Conservation (phyloP, 495 filamentous ascomycete species). For the Talaromyces wortmannii region DNA sequence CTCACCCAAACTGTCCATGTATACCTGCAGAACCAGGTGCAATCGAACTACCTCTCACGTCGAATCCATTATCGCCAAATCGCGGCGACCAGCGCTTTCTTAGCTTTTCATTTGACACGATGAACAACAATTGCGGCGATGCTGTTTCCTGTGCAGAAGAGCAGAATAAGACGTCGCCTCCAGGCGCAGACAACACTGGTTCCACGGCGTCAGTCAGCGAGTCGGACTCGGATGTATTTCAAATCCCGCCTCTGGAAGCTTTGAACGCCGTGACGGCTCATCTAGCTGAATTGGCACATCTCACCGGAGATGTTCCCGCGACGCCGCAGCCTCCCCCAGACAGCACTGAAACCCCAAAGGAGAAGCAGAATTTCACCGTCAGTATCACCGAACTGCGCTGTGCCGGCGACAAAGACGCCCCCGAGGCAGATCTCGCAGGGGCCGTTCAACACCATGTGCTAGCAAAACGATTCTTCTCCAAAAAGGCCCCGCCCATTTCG, state of each 20-base stretch:
- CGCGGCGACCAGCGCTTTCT: not conserved
- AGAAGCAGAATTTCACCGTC: constrained; percentile 5
- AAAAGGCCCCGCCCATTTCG: constrained; percentile 70
- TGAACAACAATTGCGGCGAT: constrained; percentile 12
- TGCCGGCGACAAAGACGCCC: constrained; percentile 7
- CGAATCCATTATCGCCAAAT: not conserved
- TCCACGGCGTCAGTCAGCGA: not conserved
- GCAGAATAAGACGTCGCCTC: not conserved
- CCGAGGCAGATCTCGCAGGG: constrained; percentile 43
- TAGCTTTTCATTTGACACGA: constrained; percentile 7
- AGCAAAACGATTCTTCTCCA: constrained; percentile 86
- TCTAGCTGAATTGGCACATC: constrained; percentile 63
- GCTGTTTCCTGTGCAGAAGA: constrained; percentile 9
- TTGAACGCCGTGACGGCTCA: constrained; percentile 68
- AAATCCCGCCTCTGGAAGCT: constrained; percentile 65
- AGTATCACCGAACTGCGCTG: constrained; percentile 24
- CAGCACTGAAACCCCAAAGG: constrained; percentile 19
- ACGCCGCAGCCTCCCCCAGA: constrained; percentile 55
- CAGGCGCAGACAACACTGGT: not conserved
- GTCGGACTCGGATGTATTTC: constrained; percentile 52
- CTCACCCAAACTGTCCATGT: constrained; percentile 17
- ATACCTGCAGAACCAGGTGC: constrained; percentile 24
- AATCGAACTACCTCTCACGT: constrained; percentile 2
- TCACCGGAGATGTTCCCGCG: constrained; percentile 67
- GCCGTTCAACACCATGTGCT: constrained; percentile 71